These are phyloP conservation scores for Carpinus viminea DNA, from an alignment of 306 rosid genomes.

Conservation along the genomic window DNA sequence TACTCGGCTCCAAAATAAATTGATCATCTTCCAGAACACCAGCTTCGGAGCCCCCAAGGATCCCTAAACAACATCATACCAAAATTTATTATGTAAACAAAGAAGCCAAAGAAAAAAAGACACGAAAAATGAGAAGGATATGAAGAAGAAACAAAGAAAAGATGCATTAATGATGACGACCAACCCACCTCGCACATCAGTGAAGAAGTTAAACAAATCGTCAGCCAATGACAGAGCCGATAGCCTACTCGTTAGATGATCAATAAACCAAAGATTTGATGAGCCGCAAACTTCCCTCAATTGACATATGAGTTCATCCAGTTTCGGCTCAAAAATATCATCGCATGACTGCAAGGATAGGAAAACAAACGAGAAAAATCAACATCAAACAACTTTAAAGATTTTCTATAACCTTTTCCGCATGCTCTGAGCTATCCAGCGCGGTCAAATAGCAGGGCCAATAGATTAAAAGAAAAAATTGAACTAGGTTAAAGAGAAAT, in stretches of 20 bases:
- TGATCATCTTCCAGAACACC: constrained; percentile 79
- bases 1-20: constrained; percentile 76
- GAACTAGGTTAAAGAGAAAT: neutral
- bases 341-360: constrained; percentile 65
- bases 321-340: constrained; percentile 83
- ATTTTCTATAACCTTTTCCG: too few species aligned
- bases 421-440: too few species aligned
- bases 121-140: neutral
- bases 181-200: constrained; percentile 77
- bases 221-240: constrained; percentile 78
- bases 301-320: constrained; percentile 73
- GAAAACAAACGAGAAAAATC: neutral
- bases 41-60: constrained; percentile 72
- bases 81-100: neutral
- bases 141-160: constrained; percentile 11
- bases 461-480: too few species aligned
- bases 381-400: constrained; percentile 4
- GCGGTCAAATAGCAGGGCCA: too few species aligned
- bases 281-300: constrained; percentile 64
- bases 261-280: constrained; percentile 52
- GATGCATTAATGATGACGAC: neutral
- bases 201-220: constrained; percentile 83
- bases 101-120: neutral
- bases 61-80: constrained; percentile 48
- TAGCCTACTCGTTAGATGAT: constrained; percentile 62